A percentile compares a stretch with the other conserved stretches of the same genome.
These are phyloP conservation scores for Nicotiana tomentosiformis DNA, from an alignment of 257 asterid species.

Conservation along the genomic window DNA sequence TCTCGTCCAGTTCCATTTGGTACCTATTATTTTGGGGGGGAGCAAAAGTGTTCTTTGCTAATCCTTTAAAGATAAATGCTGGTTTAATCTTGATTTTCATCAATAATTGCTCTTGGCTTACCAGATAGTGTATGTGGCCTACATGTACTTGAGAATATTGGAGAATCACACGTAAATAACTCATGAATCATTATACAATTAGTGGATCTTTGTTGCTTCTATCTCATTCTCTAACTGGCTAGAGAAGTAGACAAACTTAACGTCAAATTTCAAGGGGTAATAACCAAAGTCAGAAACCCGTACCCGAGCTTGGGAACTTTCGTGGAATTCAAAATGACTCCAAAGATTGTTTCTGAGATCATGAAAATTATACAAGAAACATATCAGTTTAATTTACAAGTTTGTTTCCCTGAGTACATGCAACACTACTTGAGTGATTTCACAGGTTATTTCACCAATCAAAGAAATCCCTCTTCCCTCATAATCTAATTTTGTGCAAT, in stretches of 20 bases:
- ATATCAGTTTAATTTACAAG: background rate
- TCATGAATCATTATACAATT: background rate
- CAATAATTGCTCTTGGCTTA: background rate
- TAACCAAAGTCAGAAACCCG: background rate
- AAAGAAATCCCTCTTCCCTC: background rate
- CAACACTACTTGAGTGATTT: conserved; percentile 4
- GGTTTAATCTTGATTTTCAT: background rate
- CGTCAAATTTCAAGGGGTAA: background rate
- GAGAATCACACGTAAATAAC: background rate
- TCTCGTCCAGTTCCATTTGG: background rate
- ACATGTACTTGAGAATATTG: background rate
- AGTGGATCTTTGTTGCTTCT: background rate
- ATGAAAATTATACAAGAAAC: background rate
- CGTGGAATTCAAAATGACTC: background rate
- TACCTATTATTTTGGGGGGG: background rate
- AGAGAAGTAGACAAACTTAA: background rate
- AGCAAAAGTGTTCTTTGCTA: background rate
- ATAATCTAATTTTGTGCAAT: conserved; percentile 3
- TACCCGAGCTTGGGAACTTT: background rate
- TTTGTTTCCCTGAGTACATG: background rate
- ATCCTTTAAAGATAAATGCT: background rate
- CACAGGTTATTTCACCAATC: conserved; percentile 4
- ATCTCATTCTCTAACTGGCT: conserved; percentile 2
- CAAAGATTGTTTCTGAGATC: background rate
- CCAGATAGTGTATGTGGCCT: background rate